Percentiles rank a stretch among this genome's conserved stretches.
These are phyloP conservation scores for Microcos paniculata DNA, from an alignment of 345 rosid species.

Conservation along the genomic window DNA sequence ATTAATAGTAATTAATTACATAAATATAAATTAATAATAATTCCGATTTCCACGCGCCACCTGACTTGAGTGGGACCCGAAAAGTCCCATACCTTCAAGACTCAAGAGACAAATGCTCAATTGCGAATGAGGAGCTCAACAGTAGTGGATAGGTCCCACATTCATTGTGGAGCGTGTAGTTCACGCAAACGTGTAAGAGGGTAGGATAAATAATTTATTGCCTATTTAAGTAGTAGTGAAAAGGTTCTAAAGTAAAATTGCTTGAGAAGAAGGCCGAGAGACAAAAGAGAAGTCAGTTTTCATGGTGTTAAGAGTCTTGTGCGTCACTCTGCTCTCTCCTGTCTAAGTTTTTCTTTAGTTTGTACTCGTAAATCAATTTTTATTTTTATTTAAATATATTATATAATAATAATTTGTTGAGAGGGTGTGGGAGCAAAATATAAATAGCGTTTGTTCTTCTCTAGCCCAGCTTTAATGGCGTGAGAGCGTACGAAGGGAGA, in stretches of 20 bases:
- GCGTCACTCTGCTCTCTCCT: conserved; percentile 12
- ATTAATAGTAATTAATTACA: no score
- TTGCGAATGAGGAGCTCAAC: neutral
- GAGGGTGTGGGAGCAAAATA: conserved; percentile 3
- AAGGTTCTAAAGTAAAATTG: neutral
- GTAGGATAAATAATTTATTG: conserved; percentile 1
- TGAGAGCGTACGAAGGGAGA: conserved; percentile 16
- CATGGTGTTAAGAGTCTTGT: neutral
- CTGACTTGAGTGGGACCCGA: neutral
- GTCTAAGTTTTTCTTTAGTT: neutral
- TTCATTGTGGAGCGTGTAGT: conserved; percentile 1
- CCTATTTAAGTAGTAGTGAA: neutral
- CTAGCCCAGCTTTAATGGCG: conserved; percentile 34
- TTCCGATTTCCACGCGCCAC: neutral
- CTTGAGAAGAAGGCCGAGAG: neutral
- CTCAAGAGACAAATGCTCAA: neutral
- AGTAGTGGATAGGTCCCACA: neutral
- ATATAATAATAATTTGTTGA: neutral
- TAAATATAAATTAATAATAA: neutral
- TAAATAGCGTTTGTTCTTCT: conserved; percentile 18
- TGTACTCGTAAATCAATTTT: neutral
- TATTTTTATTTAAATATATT: neutral
- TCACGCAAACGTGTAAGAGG: neutral
- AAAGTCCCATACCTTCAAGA: neutral
- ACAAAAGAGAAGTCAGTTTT: neutral